Evolutionary conservation across 768 basidiomycete genomes (phyloP).

Genomic region (Trametes sanguinea): DNA sequence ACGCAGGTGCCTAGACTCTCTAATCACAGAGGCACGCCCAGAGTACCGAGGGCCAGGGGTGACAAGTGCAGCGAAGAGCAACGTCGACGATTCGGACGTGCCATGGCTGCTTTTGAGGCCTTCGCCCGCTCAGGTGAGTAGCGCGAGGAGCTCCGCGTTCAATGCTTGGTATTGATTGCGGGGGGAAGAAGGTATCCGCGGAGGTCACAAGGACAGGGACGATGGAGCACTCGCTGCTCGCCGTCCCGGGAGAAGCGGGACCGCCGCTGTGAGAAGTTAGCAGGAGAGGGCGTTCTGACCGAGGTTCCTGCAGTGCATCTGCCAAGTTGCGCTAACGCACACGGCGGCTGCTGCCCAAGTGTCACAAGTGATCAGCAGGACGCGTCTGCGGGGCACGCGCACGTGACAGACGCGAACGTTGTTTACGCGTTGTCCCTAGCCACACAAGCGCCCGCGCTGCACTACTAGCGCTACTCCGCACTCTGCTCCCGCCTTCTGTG

Average conservation of each 20-base stretch:
- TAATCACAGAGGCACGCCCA: not conserved
- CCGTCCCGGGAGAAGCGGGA: conserved; percentile 10
- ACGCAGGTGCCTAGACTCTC: not conserved
- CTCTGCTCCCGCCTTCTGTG: not conserved
- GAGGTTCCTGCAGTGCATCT: conserved; percentile 2
- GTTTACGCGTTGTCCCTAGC: conserved; percentile 30
- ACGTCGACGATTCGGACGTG: not conserved
- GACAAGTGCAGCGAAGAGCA: not conserved
- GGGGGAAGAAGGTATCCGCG: conserved; percentile 1
- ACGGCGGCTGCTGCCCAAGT: no score
- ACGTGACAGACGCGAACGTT: conserved; percentile 36
- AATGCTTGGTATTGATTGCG: not conserved
- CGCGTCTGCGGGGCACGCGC: conserved; percentile 16
- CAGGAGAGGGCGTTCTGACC: not conserved
- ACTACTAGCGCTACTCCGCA: not conserved
- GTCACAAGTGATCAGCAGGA: not conserved
- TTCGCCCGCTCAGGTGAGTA: no score
- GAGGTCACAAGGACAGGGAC: conserved; percentile 18
- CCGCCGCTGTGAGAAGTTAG: not conserved
- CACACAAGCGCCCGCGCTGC: not conserved
- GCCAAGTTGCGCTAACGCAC: no score
- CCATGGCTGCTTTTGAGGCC: conserved; percentile 14
- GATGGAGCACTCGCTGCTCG: not conserved
- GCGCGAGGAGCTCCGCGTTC: not conserved
- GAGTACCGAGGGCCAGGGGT: not conserved